Conservation (phyloP, 2,329 filamentous ascomycete species). For the Penicillium sp. region DNA sequence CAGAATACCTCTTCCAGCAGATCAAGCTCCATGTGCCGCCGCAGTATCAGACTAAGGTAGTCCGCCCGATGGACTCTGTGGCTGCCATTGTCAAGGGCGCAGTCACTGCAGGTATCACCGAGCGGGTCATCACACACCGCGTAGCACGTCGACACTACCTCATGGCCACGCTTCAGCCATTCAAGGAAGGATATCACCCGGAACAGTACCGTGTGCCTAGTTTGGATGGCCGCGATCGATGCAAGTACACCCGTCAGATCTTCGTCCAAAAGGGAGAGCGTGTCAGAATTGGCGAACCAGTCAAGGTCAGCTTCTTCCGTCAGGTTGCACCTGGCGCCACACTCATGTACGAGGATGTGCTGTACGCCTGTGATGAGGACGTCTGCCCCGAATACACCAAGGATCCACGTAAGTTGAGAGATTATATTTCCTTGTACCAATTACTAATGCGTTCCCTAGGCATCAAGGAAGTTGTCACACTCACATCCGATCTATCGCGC, state of each 20-base stretch:
- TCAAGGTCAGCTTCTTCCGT: slow-evolving; percentile 98
- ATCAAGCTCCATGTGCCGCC: slow-evolving; percentile 98
- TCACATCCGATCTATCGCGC: slow-evolving; percentile 92
- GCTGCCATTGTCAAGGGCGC: slow-evolving; percentile 98
- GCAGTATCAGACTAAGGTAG: slow-evolving; percentile 97
- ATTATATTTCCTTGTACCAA: not conserved
- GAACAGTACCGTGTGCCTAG: slow-evolving; percentile 97
- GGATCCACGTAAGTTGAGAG: slow-evolving; percentile 82
- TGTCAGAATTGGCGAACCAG: slow-evolving; percentile 98
- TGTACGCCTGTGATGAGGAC: slow-evolving; percentile 97
- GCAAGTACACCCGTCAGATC: slow-evolving; percentile 97
- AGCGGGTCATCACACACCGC: slow-evolving; percentile 93
- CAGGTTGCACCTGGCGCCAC: slow-evolving; percentile 96
- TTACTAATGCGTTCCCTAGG: slow-evolving; percentile 52
- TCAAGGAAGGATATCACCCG: slow-evolving; percentile 97
- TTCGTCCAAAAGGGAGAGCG: slow-evolving; percentile 98
- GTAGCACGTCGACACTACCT: slow-evolving; percentile 97
- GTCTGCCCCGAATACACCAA: slow-evolving; percentile 98
- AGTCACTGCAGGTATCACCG: slow-evolving; percentile 95
- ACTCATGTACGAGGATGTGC: slow-evolving; percentile 97
- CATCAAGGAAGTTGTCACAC: slow-evolving; percentile 97
- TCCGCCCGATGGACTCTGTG: slow-evolving; percentile 97
- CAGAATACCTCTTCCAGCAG: slow-evolving; percentile 98
- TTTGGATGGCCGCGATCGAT: slow-evolving; percentile 93
- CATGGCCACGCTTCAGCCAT: slow-evolving; percentile 97